A percentile compares a stretch with the other conserved stretches of the same genome.
Evolutionary conservation across 768 basidiomycete species (phyloP).

Genomic region (Termitomyces sp.): DNA sequence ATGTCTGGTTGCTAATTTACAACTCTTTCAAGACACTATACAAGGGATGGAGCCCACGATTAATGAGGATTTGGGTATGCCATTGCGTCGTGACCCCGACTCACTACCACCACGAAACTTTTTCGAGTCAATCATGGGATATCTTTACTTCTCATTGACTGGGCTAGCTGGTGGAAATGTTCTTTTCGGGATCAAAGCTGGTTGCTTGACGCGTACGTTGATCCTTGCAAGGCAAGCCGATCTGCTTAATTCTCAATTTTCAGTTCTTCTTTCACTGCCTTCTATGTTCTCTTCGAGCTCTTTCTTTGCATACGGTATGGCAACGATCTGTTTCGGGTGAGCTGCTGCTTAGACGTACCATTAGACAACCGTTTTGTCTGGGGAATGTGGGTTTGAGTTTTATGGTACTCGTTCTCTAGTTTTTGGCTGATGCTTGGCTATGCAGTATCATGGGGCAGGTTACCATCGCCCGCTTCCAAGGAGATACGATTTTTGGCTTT

Average conservation of each 20-base stretch:
- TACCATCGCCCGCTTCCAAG: constrained; percentile 64
- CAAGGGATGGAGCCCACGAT: constrained; percentile 45
- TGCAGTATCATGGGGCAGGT: constrained; percentile 70
- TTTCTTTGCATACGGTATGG: constrained; percentile 51
- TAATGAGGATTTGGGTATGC: constrained; percentile 48
- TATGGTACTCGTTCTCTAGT: background rate
- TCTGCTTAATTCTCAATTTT: background rate
- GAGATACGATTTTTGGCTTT: constrained; percentile 69
- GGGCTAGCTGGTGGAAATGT: constrained; percentile 52
- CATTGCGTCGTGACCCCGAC: constrained; percentile 64
- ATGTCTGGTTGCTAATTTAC: background rate
- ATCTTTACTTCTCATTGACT: constrained; percentile 33
- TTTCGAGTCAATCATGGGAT: constrained; percentile 46
- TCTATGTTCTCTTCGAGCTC: constrained; percentile 52
- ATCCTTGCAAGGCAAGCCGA: background rate
- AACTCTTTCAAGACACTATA: constrained; percentile 32
- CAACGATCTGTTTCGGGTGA: background rate
- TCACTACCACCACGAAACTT: constrained; percentile 62
- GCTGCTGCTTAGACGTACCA: background rate
- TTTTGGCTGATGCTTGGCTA: background rate
- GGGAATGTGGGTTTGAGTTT: constrained; percentile 47
- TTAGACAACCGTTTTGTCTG: constrained; percentile 63
- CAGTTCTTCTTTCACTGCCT: constrained; percentile 57
- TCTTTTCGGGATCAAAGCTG: constrained; percentile 70
- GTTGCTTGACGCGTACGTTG: constrained; percentile 48